phyloP scores from a whole-genome alignment of 805 yeast species.

The Myxozyma monticola region DNA sequence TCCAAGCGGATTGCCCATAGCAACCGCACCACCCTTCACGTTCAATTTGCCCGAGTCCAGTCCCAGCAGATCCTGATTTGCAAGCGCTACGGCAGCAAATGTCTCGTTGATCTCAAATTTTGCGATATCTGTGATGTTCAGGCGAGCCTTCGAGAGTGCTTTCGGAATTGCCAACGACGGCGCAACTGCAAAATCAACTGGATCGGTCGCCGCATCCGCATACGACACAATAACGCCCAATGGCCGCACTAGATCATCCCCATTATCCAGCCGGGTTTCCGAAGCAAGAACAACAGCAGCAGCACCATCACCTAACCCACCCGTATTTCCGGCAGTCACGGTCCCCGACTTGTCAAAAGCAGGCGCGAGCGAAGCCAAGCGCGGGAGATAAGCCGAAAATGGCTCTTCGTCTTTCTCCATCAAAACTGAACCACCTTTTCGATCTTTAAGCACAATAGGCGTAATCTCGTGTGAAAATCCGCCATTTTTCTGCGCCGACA shows the following conservation, averaged over 20 bases:
- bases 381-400: constrained; percentile 65
- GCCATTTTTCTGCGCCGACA: constrained; percentile 66
- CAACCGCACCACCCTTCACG: constrained; percentile 94
- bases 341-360: constrained; percentile 93
- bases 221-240: constrained; percentile 78
- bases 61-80: constrained; percentile 69
- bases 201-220: constrained; percentile 95
- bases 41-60: constrained; percentile 70
- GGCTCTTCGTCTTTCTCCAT: constrained; percentile 78
- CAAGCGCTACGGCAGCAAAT: constrained; percentile 87
- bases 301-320: constrained; percentile 93
- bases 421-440: constrained; percentile 63
- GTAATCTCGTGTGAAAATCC: constrained; percentile 75
- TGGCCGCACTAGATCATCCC: constrained; percentile 57
- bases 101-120: constrained; percentile 93
- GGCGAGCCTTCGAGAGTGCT: constrained; percentile 78
- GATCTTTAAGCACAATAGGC: constrained; percentile 70
- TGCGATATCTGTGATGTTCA: constrained; percentile 65
- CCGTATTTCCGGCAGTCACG: constrained; percentile 93
- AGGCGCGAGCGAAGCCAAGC: constrained; percentile 74
- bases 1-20: constrained; percentile 92
- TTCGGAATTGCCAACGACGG: constrained; percentile 91
- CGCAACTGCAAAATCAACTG: constrained; percentile 90
- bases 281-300: constrained; percentile 87
- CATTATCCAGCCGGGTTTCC: constrained; percentile 66